These are phyloP conservation scores for Nicotiana knightiana DNA, from an alignment of 257 asterid genomes.

Conservation along the genomic window DNA sequence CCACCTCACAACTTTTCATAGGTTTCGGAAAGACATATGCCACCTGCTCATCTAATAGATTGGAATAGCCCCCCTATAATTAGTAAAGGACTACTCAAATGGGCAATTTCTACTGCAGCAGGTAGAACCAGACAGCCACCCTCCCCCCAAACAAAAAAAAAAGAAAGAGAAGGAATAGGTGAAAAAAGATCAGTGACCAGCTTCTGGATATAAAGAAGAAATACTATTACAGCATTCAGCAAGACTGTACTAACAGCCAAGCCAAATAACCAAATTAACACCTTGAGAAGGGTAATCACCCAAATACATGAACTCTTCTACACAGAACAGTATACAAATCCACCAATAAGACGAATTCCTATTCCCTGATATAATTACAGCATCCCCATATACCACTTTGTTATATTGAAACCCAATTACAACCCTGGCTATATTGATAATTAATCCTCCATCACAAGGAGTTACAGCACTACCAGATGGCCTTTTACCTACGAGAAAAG, in stretches of 20 bases:
- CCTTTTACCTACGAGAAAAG: background rate
- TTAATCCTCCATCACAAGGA: background rate
- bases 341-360: no score
- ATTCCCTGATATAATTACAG: no score
- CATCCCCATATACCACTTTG: background rate
- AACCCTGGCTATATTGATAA: background rate
- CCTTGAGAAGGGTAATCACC: no score
- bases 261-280: no score
- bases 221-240: no score
- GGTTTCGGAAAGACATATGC: background rate
- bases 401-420: background rate
- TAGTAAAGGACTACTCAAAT: background rate
- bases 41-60: background rate
- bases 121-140: background rate
- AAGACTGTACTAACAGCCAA: no score
- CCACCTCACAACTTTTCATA: background rate
- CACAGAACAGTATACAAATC: no score
- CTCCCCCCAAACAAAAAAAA: background rate
- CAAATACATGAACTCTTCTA: no score
- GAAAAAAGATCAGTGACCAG: no score
- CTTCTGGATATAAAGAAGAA: no score
- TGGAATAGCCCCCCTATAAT: background rate
- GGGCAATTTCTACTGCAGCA: background rate
- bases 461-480: background rate
- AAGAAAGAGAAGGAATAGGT: background rate